A percentile compares a stretch with the other conserved stretches of the same genome.
Evolutionary conservation across 2,329 filamentous ascomycete genomes (phyloP).

Genomic region (Chaetomium olivaceum): DNA sequence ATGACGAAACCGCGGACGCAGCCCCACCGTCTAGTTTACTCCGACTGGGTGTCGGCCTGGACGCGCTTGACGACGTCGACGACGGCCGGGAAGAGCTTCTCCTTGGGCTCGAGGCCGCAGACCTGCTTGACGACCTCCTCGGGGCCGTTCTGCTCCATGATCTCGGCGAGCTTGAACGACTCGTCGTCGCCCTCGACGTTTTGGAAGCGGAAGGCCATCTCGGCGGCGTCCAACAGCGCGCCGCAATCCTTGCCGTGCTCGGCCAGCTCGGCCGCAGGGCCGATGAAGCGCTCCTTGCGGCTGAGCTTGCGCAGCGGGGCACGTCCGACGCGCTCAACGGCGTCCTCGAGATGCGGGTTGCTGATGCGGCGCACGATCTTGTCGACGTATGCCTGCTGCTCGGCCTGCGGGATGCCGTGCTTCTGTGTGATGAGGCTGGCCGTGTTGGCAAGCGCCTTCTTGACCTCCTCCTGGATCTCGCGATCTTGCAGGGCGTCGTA

Average conservation of each 20-base stretch:
- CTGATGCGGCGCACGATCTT: constrained; percentile 91
- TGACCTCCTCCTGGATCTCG: constrained; percentile 77
- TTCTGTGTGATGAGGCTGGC: constrained; percentile 82
- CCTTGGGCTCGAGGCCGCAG: constrained; percentile 73
- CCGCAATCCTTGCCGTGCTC: constrained; percentile 73
- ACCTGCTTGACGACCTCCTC: constrained; percentile 77
- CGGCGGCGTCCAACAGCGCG: constrained; percentile 76
- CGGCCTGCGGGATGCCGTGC: constrained; percentile 72
- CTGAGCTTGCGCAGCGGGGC: constrained; percentile 91
- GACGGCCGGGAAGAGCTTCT: constrained; percentile 77
- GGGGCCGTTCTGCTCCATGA: constrained; percentile 72
- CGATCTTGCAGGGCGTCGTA: constrained; percentile 84
- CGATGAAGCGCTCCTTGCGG: constrained; percentile 94
- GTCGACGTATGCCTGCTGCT: constrained; percentile 84
- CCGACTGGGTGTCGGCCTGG: constrained; percentile 57
- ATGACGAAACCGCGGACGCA: neutral
- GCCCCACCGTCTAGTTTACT: constrained; percentile 17
- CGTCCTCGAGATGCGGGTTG: constrained; percentile 90
- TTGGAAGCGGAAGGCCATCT: constrained; percentile 95
- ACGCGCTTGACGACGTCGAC: constrained; percentile 80
- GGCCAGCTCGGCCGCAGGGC: constrained; percentile 84
- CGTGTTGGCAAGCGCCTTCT: constrained; percentile 80
- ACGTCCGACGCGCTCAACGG: constrained; percentile 91
- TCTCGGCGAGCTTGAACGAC: constrained; percentile 79
- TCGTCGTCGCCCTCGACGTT: constrained; percentile 91